Percentiles rank a stretch among this genome's conserved stretches.
Evolutionary conservation across 1,284 basidiomycete species (phyloP).

Genomic region (Boletus mariae): DNA sequence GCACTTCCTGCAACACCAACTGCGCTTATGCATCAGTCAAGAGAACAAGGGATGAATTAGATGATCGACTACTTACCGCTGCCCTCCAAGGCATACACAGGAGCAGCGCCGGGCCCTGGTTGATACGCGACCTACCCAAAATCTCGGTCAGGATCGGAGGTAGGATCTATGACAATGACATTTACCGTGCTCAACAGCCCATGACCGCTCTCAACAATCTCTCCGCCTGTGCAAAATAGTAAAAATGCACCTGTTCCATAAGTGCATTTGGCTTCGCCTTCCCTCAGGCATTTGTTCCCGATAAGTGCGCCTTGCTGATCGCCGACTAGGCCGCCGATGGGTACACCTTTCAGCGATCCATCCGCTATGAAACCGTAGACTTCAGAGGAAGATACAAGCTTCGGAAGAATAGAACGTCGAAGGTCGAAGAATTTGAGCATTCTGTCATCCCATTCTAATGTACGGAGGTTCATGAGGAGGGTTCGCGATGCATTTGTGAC

Average conservation of each 20-base stretch:
- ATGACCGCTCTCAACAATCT: constrained; percentile 82
- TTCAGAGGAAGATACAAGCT: constrained; percentile 88
- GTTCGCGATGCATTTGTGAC: constrained; percentile 98
- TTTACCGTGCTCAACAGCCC: constrained; percentile 86
- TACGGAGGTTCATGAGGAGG: constrained; percentile 83
- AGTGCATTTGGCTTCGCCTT: constrained; percentile 91
- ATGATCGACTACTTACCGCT: constrained; percentile 59
- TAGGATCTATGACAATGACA: constrained; percentile 16
- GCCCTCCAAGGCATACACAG: constrained; percentile 93
- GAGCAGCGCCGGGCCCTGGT: constrained; percentile 72
- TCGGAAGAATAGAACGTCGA: constrained; percentile 76
- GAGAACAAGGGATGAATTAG: neutral
- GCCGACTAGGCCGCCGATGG: constrained; percentile 89
- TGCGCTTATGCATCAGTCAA: constrained; percentile 26
- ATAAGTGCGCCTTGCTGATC: constrained; percentile 97
- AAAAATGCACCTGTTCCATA: constrained; percentile 97
- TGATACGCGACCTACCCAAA: constrained; percentile 80
- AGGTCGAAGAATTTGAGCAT: constrained; percentile 89
- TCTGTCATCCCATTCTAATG: constrained; percentile 79
- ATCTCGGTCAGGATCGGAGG: constrained; percentile 17
- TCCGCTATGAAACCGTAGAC: constrained; percentile 78
- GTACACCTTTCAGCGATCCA: constrained; percentile 73
- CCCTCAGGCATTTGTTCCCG: constrained; percentile 88
- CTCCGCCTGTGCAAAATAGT: constrained; percentile 88
- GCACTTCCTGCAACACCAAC: constrained; percentile 94